A percentile compares a stretch with the other conserved stretches of the same genome.
Evolutionary conservation across 768 basidiomycete species (phyloP).

Genomic region (Russula brevipes): DNA sequence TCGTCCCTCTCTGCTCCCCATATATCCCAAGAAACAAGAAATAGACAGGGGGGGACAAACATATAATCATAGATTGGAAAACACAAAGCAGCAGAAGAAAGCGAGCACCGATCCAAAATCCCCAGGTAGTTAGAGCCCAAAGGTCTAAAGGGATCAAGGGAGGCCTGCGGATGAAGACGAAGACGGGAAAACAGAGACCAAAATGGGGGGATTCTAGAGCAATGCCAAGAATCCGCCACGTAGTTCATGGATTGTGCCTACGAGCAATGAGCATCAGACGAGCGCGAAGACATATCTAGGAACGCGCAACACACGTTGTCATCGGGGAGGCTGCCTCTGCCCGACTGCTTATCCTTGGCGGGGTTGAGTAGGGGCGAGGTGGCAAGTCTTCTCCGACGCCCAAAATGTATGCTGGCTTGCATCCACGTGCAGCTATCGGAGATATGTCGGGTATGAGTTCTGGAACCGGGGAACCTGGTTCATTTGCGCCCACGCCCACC

Average conservation of each 20-base stretch:
- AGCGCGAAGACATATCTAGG: neutral
- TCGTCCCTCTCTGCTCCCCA: neutral
- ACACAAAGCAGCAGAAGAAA: neutral
- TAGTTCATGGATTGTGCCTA: neutral
- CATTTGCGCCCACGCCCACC: neutral
- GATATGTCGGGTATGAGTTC: slow-evolving; percentile 8
- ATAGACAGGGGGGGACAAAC: neutral
- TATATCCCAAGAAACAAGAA: neutral
- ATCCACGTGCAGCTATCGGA: neutral
- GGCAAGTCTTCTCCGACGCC: slow-evolving; percentile 8
- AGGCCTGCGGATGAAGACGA: slow-evolving; percentile 5
- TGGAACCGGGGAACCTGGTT: neutral
- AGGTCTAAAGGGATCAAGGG: neutral
- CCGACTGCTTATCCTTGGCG: slow-evolving; percentile 17
- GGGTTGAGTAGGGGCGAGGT: slow-evolving; percentile 21
- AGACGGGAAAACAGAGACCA: neutral
- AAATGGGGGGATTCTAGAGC: neutral
- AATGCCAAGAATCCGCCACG: neutral
- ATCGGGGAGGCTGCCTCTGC: neutral
- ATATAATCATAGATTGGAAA: neutral
- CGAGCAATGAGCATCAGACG: neutral
- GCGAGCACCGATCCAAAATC: neutral
- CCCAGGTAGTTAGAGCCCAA: neutral
- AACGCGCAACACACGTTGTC: neutral
- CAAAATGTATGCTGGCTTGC: neutral